These are phyloP conservation scores for Metarhizium robertsii DNA, from an alignment of 2,329 filamentous ascomycete species.

Conservation along the genomic window DNA sequence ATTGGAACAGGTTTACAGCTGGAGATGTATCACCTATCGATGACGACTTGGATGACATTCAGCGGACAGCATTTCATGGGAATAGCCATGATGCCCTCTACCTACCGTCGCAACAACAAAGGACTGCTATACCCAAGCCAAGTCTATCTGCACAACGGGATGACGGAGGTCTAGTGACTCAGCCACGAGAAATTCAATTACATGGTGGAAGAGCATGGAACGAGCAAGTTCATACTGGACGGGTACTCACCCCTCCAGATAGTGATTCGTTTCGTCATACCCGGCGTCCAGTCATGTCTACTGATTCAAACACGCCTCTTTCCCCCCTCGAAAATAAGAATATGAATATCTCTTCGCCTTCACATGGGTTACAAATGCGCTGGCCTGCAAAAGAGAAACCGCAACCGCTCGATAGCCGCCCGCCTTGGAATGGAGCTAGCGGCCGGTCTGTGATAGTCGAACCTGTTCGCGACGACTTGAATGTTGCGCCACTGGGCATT, in stretches of 20 bases:
- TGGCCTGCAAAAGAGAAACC: conserved; percentile 25
- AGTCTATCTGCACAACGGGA: not conserved
- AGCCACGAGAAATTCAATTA: not conserved
- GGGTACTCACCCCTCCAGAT: not conserved
- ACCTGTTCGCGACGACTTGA: conserved; percentile 52
- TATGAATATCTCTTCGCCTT: conserved; percentile 16
- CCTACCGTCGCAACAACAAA: conserved; percentile 7
- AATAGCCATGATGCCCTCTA: conserved; percentile 8
- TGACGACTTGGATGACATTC: conserved; percentile 29
- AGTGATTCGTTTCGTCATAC: not conserved
- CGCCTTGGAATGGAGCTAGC: conserved; percentile 65
- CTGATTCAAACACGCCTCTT: conserved; percentile 8
- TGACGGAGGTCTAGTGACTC: not conserved
- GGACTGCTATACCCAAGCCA: conserved; percentile 1
- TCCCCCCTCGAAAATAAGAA: conserved; percentile 13
- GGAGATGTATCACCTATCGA: conserved; percentile 45
- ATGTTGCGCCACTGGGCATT: conserved; percentile 47
- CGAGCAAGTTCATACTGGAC: conserved; percentile 1
- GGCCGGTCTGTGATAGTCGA: conserved; percentile 56
- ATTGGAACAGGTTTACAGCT: conserved; percentile 13
- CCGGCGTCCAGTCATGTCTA: not conserved
- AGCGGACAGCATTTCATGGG: conserved; percentile 14
- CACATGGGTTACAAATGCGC: conserved; percentile 25
- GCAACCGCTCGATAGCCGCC: conserved; percentile 33
- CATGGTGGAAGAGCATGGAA: not conserved